Conservation (phyloP, 176 grass and related monocot genomes). For the Bothriochloa decipiens region DNA sequence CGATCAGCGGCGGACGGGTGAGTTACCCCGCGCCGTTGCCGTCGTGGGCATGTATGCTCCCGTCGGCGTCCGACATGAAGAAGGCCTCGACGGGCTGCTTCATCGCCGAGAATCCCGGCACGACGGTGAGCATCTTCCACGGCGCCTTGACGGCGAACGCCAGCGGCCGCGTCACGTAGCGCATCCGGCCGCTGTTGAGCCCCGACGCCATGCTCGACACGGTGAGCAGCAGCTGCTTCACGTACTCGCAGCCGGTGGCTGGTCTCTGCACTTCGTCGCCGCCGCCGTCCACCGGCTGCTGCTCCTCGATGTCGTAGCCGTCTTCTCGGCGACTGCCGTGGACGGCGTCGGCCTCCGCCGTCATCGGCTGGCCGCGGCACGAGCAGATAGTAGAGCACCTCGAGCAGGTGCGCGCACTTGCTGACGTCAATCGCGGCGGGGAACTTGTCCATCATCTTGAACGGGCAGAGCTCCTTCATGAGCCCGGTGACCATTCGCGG, state of each 20-base stretch:
- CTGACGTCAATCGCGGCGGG: slow-evolving; percentile 47
- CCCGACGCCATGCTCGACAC: slow-evolving; percentile 47
- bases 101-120: slow-evolving; percentile 62
- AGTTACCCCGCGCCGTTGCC: not conserved
- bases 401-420: slow-evolving; percentile 63
- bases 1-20: slow-evolving; percentile 63
- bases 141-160: slow-evolving; percentile 64
- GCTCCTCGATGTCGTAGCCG: slow-evolving; percentile 58
- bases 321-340: slow-evolving; percentile 29
- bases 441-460: slow-evolving; percentile 70
- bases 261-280: slow-evolving; percentile 5
- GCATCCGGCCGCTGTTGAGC: slow-evolving; percentile 34
- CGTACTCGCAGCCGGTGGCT: slow-evolving; percentile 33
- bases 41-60: slow-evolving; percentile 33
- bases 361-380: slow-evolving; percentile 50
- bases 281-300: slow-evolving; percentile 18
- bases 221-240: slow-evolving; percentile 52
- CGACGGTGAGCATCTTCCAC: slow-evolving; percentile 76
- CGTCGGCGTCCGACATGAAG: slow-evolving; percentile 40
- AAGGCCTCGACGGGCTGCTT: slow-evolving; percentile 61
- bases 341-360: not conserved
- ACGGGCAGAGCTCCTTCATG: slow-evolving; percentile 73
- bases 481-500: slow-evolving; percentile 63
- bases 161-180: slow-evolving; percentile 54
- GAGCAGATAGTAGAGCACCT: slow-evolving; percentile 67